These are phyloP conservation scores for Bigelowiella natans DNA, from an alignment of 78 protist genomes.

Conservation along the genomic window DNA sequence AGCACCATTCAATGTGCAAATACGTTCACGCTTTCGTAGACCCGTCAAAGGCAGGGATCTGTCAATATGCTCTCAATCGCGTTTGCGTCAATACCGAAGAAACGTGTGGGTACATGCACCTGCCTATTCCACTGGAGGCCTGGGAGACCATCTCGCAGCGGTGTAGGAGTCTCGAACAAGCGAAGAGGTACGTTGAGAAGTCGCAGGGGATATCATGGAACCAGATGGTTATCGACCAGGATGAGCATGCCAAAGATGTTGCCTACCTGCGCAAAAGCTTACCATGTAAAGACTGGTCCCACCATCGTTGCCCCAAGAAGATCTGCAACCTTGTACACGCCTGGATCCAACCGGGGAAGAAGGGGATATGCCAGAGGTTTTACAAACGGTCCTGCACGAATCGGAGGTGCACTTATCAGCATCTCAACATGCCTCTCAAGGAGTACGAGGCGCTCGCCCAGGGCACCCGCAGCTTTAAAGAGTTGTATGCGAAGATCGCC, in stretches of 20 bases:
- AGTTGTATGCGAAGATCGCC: neutral
- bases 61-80: neutral
- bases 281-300: too few species aligned
- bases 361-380: neutral
- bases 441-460: neutral
- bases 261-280: too few species aligned
- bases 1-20: neutral
- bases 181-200: neutral
- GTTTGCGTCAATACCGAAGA: neutral
- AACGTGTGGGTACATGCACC: neutral
- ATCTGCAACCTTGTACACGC: too few species aligned
- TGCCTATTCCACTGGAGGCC: neutral
- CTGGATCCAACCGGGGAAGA: neutral
- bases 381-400: neutral
- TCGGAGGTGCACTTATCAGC: neutral
- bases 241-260: too few species aligned
- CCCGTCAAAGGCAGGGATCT: neutral
- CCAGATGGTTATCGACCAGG: too few species aligned
- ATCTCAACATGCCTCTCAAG: neutral
- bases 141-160: neutral
- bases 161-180: neutral
- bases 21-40: neutral
- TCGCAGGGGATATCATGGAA: neutral
- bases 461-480: neutral
- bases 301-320: too few species aligned